Percentiles rank a stretch among this genome's conserved stretches.
These are phyloP conservation scores for Naganishia antarctica DNA, from an alignment of 768 basidiomycete species.

Conservation along the genomic window DNA sequence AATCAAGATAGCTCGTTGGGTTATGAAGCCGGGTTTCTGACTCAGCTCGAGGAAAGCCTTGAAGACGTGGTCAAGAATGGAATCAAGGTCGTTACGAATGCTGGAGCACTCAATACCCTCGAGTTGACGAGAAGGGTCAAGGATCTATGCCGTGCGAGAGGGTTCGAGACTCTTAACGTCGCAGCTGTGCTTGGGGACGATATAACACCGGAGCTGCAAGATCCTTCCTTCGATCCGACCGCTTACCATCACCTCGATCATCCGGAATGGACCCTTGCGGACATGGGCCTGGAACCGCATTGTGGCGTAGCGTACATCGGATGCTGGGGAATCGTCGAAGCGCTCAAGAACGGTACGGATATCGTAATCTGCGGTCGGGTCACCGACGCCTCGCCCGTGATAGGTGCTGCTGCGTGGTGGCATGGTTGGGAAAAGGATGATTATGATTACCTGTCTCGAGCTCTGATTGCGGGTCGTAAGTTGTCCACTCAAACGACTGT, in stretches of 20 bases:
- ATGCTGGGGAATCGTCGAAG: slow-evolving; percentile 20
- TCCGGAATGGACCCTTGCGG: slow-evolving; percentile 10
- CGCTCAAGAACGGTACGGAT: slow-evolving; percentile 7
- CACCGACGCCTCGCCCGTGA: slow-evolving; percentile 14
- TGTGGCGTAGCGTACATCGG: slow-evolving; percentile 17
- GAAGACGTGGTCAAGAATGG: slow-evolving; percentile 18
- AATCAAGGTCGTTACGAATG: slow-evolving; percentile 14
- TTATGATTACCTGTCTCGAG: slow-evolving; percentile 5
- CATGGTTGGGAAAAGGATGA: slow-evolving; percentile 9
- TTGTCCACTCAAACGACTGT: background rate
- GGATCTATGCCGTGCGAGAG: background rate
- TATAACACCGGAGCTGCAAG: background rate
- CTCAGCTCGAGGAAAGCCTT: slow-evolving; percentile 17
- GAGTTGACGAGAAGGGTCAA: slow-evolving; percentile 13
- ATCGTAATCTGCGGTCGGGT: slow-evolving; percentile 14
- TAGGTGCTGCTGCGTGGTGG: slow-evolving; percentile 10
- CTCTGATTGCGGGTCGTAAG: slow-evolving; percentile 10
- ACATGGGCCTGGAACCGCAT: background rate
- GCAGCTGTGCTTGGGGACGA: slow-evolving; percentile 11
- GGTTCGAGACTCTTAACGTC: background rate
- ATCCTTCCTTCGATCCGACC: background rate
- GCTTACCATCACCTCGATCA: slow-evolving; percentile 3
- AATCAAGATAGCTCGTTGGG: slow-evolving; percentile 13
- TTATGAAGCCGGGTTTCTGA: slow-evolving; percentile 20
- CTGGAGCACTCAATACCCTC: slow-evolving; percentile 1